Evolutionary conservation across 75 land plant species (phyloP).

Genomic region (Selaginella tamariscina): DNA sequence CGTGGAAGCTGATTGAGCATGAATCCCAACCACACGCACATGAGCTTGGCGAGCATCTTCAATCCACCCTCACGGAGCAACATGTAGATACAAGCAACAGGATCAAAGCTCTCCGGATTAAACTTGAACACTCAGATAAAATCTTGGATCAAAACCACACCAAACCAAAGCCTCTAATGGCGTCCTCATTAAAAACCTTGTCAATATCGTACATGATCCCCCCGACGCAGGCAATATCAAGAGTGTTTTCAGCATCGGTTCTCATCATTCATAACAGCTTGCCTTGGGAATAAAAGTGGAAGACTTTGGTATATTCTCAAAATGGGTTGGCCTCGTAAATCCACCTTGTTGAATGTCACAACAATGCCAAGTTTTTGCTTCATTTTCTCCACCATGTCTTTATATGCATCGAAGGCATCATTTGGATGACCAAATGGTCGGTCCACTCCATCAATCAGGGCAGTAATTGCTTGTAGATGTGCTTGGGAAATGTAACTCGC

Average conservation of each 20-base stretch:
- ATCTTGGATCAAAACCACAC: not conserved
- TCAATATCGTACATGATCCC: not conserved
- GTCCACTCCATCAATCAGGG: not conserved
- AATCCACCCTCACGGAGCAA: not conserved
- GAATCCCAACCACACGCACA: not conserved
- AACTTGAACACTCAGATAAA: not conserved
- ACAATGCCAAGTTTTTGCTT: not conserved
- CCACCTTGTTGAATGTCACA: not conserved
- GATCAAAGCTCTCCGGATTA: not conserved
- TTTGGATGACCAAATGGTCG: not conserved
- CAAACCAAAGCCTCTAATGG: not conserved
- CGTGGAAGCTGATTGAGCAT: too few species aligned
- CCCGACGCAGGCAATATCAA: not conserved
- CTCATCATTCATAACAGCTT: slow-evolving; percentile 3
- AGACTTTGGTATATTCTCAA: not conserved
- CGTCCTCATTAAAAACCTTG: not conserved
- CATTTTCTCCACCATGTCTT: not conserved
- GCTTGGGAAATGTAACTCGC: not conserved
- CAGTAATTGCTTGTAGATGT: not conserved
- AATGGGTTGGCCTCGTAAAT: not conserved
- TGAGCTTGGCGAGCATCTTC: slow-evolving; percentile 1
- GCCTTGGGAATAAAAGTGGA: not conserved
- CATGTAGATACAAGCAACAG: not conserved
- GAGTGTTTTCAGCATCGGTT: not conserved
- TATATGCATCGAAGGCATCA: not conserved